These are phyloP conservation scores for Irpex sp. DNA, from an alignment of 1,284 basidiomycete genomes.

Conservation along the genomic window DNA sequence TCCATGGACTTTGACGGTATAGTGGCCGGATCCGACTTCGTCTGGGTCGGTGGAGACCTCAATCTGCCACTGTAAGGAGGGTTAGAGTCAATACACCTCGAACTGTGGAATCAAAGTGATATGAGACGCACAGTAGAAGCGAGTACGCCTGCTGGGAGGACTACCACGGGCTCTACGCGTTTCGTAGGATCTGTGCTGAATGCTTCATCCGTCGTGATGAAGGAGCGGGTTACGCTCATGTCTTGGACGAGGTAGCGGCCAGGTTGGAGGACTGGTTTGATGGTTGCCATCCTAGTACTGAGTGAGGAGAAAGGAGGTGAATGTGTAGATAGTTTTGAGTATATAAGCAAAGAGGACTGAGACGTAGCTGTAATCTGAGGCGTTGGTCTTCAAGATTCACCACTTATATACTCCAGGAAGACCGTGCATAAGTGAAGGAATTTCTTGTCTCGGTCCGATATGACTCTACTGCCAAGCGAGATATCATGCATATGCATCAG, in stretches of 20 bases:
- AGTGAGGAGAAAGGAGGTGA: too few relatives aligned
- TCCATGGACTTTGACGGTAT: not conserved
- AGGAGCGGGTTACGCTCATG: not conserved
- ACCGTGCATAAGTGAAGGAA: too few relatives aligned
- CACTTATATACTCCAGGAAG: too few relatives aligned
- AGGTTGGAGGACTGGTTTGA: not conserved
- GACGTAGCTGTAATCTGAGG: too few relatives aligned
- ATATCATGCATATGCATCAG: too few relatives aligned
- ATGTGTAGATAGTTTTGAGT: too few relatives aligned
- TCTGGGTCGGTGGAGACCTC: not conserved
- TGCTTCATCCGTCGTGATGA: not conserved
- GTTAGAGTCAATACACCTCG: not conserved
- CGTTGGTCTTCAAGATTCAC: too few relatives aligned
- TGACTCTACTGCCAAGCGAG: too few relatives aligned
- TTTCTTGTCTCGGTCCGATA: too few relatives aligned
- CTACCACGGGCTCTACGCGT: not conserved
- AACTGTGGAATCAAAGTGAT: not conserved
- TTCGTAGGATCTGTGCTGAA: not conserved
- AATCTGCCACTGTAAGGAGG: not conserved
- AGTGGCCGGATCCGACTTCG: not conserved
- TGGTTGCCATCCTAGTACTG: too few relatives aligned
- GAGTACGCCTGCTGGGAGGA: not conserved
- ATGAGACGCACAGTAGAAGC: not conserved
- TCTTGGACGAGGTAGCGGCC: slow-evolving; percentile 2
- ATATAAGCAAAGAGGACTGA: too few relatives aligned